phyloP scores from a whole-genome alignment of 768 basidiomycete genomes.

The Boletus tylopilopsis region DNA sequence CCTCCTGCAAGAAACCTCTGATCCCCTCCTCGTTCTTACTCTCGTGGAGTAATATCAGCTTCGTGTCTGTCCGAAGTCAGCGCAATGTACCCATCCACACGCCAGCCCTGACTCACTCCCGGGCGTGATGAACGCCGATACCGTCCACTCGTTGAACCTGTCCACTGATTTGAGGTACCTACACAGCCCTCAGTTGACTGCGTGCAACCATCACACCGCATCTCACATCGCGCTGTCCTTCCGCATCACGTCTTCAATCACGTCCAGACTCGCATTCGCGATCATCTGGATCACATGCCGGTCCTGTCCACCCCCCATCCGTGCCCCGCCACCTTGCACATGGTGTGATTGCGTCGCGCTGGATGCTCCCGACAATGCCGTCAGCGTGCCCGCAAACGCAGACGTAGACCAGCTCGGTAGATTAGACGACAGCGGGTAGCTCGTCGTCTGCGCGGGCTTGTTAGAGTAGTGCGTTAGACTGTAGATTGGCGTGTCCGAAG shows the following conservation, averaged over 20 bases:
- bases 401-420: constrained; percentile 89
- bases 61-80: constrained; percentile 64
- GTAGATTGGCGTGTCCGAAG: constrained; percentile 84
- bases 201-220: constrained; percentile 1
- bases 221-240: constrained; percentile 77
- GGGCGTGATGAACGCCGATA: constrained; percentile 93
- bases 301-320: constrained; percentile 79
- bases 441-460: constrained; percentile 56
- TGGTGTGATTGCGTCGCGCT: constrained; percentile 63
- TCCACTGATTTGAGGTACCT: constrained; percentile 97
- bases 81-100: neutral
- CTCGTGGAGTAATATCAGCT: constrained; percentile 93
- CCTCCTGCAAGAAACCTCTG: constrained; percentile 84
- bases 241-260: constrained; percentile 89
- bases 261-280: constrained; percentile 93
- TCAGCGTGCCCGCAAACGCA: constrained; percentile 85
- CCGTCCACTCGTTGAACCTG: constrained; percentile 98
- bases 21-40: constrained; percentile 97
- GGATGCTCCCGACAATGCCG: constrained; percentile 81
- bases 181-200: constrained; percentile 15
- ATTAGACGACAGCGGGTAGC: constrained; percentile 75
- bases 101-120: constrained; percentile 61
- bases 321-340: constrained; percentile 56
- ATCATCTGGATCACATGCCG: constrained; percentile 99
- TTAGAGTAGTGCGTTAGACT: constrained; percentile 78